Evolutionary conservation across 2,329 filamentous ascomycete genomes (phyloP).

Genomic region (Phoma sp.): DNA sequence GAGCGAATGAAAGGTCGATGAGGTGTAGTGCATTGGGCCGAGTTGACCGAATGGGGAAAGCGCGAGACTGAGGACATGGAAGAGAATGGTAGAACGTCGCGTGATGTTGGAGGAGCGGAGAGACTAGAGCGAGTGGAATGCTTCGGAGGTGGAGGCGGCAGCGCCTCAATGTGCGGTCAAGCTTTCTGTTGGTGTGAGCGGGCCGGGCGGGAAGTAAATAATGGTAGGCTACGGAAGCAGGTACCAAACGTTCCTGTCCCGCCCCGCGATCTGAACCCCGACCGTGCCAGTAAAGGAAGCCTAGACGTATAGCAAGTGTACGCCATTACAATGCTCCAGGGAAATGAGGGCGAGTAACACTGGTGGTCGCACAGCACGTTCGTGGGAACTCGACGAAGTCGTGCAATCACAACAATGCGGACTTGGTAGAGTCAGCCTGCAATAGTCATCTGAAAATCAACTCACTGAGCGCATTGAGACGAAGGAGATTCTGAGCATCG

Average conservation of each 20-base stretch:
- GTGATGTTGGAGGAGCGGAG: not conserved
- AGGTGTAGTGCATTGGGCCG: not conserved
- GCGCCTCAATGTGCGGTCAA: not conserved
- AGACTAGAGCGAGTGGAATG: not conserved
- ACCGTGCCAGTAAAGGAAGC: too few relatives aligned
- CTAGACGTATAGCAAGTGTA: too few relatives aligned
- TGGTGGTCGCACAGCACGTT: too few relatives aligned
- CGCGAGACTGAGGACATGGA: not conserved
- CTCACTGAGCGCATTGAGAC: not conserved
- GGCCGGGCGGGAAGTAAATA: slow-evolving; percentile 4
- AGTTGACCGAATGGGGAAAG: not conserved
- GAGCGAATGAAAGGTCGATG: not conserved
- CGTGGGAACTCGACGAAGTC: not conserved
- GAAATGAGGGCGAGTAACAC: too few relatives aligned
- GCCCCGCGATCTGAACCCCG: not conserved
- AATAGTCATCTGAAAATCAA: not conserved
- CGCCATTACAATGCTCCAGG: too few relatives aligned
- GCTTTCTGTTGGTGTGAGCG: slow-evolving; percentile 3
- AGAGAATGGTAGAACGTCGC: not conserved
- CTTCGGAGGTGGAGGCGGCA: not conserved
- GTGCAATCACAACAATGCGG: not conserved
- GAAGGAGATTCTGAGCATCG: not conserved
- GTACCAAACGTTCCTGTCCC: not conserved
- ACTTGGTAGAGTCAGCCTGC: not conserved
- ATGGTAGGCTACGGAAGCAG: slow-evolving; percentile 3